Evolutionary conservation across 2,329 filamentous ascomycete species (phyloP), one percentile per base, ranked within the genome.

Genomic region (Microcera coccophila): DNA sequence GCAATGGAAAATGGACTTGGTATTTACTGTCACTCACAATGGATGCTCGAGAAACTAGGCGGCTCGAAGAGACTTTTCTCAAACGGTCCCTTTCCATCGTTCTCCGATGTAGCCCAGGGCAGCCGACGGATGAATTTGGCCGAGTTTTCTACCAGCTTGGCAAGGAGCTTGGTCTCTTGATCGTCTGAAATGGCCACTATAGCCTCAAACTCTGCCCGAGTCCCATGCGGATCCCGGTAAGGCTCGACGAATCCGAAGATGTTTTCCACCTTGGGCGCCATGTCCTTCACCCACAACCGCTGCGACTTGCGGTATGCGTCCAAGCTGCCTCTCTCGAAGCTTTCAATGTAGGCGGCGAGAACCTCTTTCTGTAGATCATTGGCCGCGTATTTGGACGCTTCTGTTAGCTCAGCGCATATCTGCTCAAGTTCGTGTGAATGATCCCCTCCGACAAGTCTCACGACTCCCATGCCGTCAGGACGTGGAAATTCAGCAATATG

Each of bases 1-100:
- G 45, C 19, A 34, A 10, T 18, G 3, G 2, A 19, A 18, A 19
- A 32, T 32, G 16, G 4, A 12, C 20, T 17, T 3, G 20, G 17
- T 20, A 17, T 3, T 14, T 9, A 9, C 21, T 33, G 32, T 16
- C 28, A 79, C 50, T 80, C 60, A 47, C 86, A 75, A 55, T 89
- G 84, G 4, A 89, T 70, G 11, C 78, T 84, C 1, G 84, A 84
- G 60, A 89, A 88, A 59, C 88, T 84, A 0, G 85, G 85, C 28
- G 79, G 78, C 11, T 85, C 69, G 59, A 89, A 89, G 39, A 79
- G 76, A 55, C 81, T 78, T 58, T 87, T 87, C 62, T 89, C 85
- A 57, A 88, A 89, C 0, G 78, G 77, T 8, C 69, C 69, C 44
- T 67, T 72, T 1, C 63, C 62, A 33, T 61, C 55, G 45, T 66